Evolutionary conservation across 805 yeast species (phyloP).

Genomic region (Maudiozyma serrabonitensis): DNA sequence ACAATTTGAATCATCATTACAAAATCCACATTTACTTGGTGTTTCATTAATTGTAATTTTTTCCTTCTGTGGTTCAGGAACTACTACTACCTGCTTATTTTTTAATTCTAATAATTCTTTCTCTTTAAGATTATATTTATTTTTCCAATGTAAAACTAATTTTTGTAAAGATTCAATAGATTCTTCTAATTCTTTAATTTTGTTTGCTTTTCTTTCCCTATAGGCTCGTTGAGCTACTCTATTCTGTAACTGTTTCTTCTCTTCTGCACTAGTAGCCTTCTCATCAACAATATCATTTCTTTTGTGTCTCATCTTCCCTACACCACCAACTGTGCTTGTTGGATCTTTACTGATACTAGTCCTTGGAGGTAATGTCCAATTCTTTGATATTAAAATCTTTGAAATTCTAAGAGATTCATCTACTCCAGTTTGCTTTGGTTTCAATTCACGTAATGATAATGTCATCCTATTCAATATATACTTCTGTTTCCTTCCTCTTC

Average conservation of each 20-base stretch:
- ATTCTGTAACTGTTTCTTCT: slow-evolving; percentile 72
- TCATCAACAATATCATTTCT: no score
- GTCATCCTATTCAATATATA: neutral
- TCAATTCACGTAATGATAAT: neutral
- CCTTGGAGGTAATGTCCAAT: slow-evolving; percentile 18
- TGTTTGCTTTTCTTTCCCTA: slow-evolving; percentile 75
- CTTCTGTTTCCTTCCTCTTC: neutral
- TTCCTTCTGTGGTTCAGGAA: neutral
- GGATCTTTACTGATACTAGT: neutral
- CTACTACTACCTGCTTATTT: neutral
- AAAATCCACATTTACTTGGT: slow-evolving; percentile 61
- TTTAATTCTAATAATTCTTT: slow-evolving; percentile 28
- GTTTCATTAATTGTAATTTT: slow-evolving; percentile 5
- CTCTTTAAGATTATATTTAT: slow-evolving; percentile 32
- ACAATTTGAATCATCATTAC: slow-evolving; percentile 86
- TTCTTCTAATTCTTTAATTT: slow-evolving; percentile 69
- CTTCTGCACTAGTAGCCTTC: neutral
- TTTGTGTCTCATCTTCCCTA: neutral
- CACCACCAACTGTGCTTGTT: neutral
- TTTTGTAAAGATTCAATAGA: slow-evolving; percentile 22
- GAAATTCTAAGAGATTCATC: slow-evolving; percentile 4
- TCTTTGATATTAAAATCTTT: slow-evolving; percentile 9
- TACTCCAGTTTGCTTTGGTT: neutral
- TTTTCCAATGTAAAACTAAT: slow-evolving; percentile 55
- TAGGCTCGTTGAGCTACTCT: slow-evolving; percentile 92